These are phyloP conservation scores for Chlamydomonas sphaeroides DNA, from an alignment of 139 green algal genomes.

Conservation along the genomic window DNA sequence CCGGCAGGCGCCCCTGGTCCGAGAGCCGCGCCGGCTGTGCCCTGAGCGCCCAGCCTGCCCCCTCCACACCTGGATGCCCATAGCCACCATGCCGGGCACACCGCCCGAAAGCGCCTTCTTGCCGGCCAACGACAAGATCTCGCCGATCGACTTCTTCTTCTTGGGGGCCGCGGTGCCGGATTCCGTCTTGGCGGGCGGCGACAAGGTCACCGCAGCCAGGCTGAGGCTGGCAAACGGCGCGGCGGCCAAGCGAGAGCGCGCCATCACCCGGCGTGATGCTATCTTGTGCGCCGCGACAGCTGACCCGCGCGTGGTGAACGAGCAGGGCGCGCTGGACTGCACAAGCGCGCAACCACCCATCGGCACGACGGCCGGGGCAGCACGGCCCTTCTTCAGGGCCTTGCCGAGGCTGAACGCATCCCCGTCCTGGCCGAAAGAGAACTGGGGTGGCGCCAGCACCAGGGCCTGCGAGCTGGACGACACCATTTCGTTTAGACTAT, in stretches of 20 bases:
- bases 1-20: too few relatives aligned
- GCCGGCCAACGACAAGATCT: constrained; percentile 28
- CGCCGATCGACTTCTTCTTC: constrained; percentile 52
- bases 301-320: constrained; percentile 30
- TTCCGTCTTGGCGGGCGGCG: not conserved
- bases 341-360: not conserved
- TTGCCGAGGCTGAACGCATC: not conserved
- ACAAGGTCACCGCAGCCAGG: constrained; percentile 15
- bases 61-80: constrained; percentile 86
- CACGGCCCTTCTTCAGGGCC: constrained; percentile 3
- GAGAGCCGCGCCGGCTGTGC: too few relatives aligned
- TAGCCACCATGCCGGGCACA: constrained; percentile 82
- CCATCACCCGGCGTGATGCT: not conserved
- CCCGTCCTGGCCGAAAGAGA: not conserved
- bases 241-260: constrained; percentile 5
- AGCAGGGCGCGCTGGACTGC: not conserved
- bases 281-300: constrained; percentile 7
- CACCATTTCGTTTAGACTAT: too few relatives aligned
- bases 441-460: constrained; percentile 1
- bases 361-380: not conserved
- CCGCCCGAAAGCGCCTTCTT: constrained; percentile 83
- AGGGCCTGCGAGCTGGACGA: not conserved
- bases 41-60: too few relatives aligned
- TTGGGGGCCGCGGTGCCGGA: not conserved
- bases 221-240: constrained; percentile 44